Evolutionary conservation across 495 filamentous ascomycete genomes (phyloP), one percentile per base, ranked within the genome.

Genomic region (Antarctomyces pellizariae): DNA sequence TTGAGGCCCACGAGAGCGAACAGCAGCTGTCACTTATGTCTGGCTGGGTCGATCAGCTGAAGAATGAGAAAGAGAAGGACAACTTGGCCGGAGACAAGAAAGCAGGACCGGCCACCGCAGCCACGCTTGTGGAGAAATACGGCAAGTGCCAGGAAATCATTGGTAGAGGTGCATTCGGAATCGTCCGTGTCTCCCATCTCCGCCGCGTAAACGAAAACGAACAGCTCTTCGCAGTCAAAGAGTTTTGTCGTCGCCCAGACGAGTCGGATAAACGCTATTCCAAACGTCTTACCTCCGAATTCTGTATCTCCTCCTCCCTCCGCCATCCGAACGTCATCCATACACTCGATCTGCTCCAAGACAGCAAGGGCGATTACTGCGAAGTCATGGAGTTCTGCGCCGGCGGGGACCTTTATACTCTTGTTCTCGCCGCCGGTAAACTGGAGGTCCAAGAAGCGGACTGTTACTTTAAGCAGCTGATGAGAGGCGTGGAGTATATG

Each of bases 381-480:
- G 86, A 99, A 50, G 86, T 95, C 16, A 99, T 99, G 86, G 86
- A 99, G 49, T 99, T 83, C 48, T 95, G 89, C 43, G 79, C 83
- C 17, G 86, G 86, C 29, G 86, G 86, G 18, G 86, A 99, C 51
- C 62, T 99, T 12, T 99, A 99, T 50, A 91, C 80, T 0, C 59
- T 99, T 12, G 74, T 95, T 13, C 69, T 99, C 24, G 67, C 84
- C 7, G 79, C 84, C 13, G 80, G 79, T 15, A 91, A 90, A 44
- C 64, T 99, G 25, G 86, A 95, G 40, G 83, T 90, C 30, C 47
- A 61, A 21, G 86, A 99, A 47, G 86, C 86, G 15, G 86, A 99
- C 49, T 99, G 86, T 53, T 90, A 82, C 47, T 99, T 99, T 62
- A 91, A 95, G 54, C 86, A 99, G 49, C 65, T 99, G 39, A 95